phyloP scores from a whole-genome alignment of 108 stramenopile species.

The Cyclostephanos invisitatus region DNA sequence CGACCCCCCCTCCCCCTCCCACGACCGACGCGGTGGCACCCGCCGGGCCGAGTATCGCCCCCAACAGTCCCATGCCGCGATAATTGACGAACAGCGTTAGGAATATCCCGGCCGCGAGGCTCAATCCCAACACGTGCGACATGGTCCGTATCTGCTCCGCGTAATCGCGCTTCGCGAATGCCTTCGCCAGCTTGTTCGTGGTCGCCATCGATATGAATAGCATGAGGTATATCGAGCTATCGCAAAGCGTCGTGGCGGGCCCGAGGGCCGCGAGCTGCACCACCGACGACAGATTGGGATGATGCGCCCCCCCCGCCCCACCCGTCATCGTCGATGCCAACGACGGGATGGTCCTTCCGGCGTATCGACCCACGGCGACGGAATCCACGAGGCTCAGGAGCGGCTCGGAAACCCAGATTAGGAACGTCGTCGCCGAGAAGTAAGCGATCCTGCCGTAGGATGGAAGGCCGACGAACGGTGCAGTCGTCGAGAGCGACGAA shows the following conservation, averaged over 20 bases:
- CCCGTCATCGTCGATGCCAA: conserved; percentile 23
- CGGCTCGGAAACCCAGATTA: conserved; percentile 91
- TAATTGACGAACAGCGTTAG: conserved; percentile 50
- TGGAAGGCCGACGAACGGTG: conserved; percentile 55
- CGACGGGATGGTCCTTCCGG: conserved; percentile 24
- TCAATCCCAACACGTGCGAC: conserved; percentile 73
- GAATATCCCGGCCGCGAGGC: conserved; percentile 54
- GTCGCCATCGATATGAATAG: conserved; percentile 92
- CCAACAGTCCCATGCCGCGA: conserved; percentile 50
- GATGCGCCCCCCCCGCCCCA: conserved; percentile 2
- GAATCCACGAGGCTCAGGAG: conserved; percentile 93
- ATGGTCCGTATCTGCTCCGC: conserved; percentile 43
- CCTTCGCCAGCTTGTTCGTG: conserved; percentile 86
- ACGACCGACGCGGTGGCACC: conserved; percentile 28
- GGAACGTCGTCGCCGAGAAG: conserved; percentile 72
- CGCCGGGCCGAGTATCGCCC: conserved; percentile 54
- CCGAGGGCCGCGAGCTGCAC: conserved; percentile 91
- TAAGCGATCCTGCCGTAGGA: conserved; percentile 60
- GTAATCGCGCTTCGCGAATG: conserved; percentile 63
- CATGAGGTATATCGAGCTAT: conserved; percentile 77
- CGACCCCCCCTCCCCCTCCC: conserved; percentile 23
- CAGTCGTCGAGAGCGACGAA: background rate
- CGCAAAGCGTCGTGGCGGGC: conserved; percentile 91
- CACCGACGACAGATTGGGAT: conserved; percentile 40
- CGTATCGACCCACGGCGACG: conserved; percentile 80